Conservation (phyloP, 1,284 basidiomycete genomes). For the Rhodofomes roseus region DNA sequence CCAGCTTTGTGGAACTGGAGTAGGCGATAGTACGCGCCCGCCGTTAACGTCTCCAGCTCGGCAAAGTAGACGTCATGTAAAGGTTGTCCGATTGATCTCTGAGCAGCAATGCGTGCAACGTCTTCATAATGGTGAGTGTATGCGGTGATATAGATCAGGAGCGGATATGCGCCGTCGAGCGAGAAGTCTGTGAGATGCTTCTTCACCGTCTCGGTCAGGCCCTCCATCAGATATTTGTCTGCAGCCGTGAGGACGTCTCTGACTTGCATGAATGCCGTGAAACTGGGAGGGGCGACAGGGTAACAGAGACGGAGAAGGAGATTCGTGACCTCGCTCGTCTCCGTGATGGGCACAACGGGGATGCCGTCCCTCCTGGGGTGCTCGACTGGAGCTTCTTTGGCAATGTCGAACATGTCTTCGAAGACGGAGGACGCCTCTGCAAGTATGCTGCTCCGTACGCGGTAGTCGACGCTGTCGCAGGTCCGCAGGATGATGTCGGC, state of each 20-base stretch:
- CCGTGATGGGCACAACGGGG: slow-evolving; percentile 4
- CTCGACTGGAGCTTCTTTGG: slow-evolving; percentile 6
- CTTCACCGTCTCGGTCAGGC: background rate
- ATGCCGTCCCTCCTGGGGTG: background rate
- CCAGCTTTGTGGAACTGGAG: slow-evolving; percentile 5
- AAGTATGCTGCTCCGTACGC: slow-evolving; percentile 13
- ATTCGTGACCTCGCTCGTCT: background rate
- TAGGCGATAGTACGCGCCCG: slow-evolving; percentile 9
- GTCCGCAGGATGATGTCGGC: slow-evolving; percentile 15
- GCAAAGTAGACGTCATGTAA: background rate
- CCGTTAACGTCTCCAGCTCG: slow-evolving; percentile 12
- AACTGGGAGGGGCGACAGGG: slow-evolving; percentile 4
- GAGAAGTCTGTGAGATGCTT: background rate
- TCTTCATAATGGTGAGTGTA: slow-evolving; percentile 3
- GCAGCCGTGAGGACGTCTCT: slow-evolving; percentile 7
- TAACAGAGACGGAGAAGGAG: slow-evolving; percentile 9
- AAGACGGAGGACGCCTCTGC: slow-evolving; percentile 9
- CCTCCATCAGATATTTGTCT: slow-evolving; percentile 12
- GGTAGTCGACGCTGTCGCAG: slow-evolving; percentile 13
- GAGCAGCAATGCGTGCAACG: background rate
- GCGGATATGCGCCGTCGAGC: slow-evolving; percentile 19
- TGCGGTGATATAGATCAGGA: slow-evolving; percentile 32
- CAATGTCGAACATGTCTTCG: slow-evolving; percentile 14
- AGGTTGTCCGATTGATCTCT: background rate
- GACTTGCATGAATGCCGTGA: background rate